Percentiles rank a stretch among this genome's conserved stretches.
Conservation (phyloP, 768 basidiomycete genomes). For the Suillus variegatus region DNA sequence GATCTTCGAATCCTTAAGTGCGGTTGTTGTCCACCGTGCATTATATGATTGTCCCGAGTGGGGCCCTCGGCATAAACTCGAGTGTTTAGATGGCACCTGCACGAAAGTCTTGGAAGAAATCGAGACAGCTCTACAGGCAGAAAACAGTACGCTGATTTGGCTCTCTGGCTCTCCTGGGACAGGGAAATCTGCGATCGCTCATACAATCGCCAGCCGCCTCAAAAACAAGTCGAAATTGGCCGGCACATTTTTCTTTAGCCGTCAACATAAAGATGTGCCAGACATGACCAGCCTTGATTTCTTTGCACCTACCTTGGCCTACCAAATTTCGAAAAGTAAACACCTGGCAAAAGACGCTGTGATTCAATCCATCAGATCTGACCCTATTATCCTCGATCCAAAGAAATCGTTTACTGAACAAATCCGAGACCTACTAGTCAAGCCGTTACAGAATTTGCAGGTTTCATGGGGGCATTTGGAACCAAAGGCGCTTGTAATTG, state of each 20-base stretch:
- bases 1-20: background rate
- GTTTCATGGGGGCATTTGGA: background rate
- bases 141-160: background rate
- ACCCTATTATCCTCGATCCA: constrained; percentile 4
- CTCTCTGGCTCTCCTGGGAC: constrained; percentile 3
- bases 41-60: background rate
- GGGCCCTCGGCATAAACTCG: background rate
- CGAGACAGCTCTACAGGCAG: background rate
- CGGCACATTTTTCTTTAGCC: background rate
- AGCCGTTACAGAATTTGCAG: background rate
- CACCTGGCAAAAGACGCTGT: background rate
- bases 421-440: background rate
- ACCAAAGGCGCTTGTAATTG: constrained; percentile 2
- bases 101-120: background rate
- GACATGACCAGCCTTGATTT: background rate
- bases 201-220: background rate
- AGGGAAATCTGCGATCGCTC: constrained; percentile 3
- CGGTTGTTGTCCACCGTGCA: background rate
- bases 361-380: background rate
- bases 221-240: background rate
- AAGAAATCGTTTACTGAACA: background rate
- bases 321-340: background rate
- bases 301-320: background rate
- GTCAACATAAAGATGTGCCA: background rate
- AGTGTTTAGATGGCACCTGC: background rate